Evolutionary conservation across 176 grass and related monocot genomes (phyloP).

Genomic region (Carex parvula): DNA sequence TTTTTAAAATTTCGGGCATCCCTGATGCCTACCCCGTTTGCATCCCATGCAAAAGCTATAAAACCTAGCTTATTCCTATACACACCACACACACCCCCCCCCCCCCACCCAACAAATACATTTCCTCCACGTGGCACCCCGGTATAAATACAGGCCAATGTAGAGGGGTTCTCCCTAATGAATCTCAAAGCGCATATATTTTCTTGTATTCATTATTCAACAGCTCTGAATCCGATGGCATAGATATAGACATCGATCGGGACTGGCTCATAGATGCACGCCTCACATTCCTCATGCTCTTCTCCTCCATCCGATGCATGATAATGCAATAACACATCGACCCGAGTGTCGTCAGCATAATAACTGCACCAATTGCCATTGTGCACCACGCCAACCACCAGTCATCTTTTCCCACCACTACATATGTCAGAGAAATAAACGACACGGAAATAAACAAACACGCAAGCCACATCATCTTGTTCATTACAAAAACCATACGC

Average conservation of each 20-base stretch:
- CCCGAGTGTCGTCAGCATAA: slow-evolving; percentile 70
- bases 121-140: neutral
- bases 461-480: slow-evolving; percentile 95
- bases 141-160: slow-evolving; percentile 1
- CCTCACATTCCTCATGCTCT: slow-evolving; percentile 77
- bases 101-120: neutral
- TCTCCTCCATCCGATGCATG: slow-evolving; percentile 75
- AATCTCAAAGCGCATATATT: slow-evolving; percentile 74
- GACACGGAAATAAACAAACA: slow-evolving; percentile 81
- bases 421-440: slow-evolving; percentile 87
- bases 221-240: slow-evolving; percentile 64
- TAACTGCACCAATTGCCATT: slow-evolving; percentile 71
- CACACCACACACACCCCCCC: too few relatives aligned
- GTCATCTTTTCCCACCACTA: slow-evolving; percentile 59
- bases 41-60: neutral
- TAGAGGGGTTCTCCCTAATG: neutral
- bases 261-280: slow-evolving; percentile 62
- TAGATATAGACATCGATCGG: slow-evolving; percentile 52
- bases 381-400: slow-evolving; percentile 90
- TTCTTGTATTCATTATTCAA: slow-evolving; percentile 78
- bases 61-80: slow-evolving; percentile 20
- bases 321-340: slow-evolving; percentile 87
- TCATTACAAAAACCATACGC: slow-evolving; percentile 97
- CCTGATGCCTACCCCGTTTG: neutral
- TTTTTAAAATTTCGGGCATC: neutral